A percentile compares a stretch with the other conserved stretches of the same genome.
phyloP scores from a whole-genome alignment of 345 rosid species.

The Bruguiera parviflora region DNA sequence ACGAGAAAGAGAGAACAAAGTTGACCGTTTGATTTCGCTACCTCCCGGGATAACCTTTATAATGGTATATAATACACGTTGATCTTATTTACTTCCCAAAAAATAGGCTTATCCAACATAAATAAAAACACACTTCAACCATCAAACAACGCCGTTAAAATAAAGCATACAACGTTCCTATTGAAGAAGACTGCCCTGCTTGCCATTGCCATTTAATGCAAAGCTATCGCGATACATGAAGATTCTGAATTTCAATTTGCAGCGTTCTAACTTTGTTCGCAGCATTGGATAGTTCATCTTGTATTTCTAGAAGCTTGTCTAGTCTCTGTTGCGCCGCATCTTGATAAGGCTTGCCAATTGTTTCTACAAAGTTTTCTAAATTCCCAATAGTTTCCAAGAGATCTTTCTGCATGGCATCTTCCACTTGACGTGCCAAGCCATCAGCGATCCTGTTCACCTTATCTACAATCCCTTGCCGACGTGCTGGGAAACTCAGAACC shows the following conservation, averaged over 20 bases:
- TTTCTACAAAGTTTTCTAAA: slow-evolving; percentile 53
- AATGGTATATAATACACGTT: too few species aligned
- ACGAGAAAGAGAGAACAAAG: slow-evolving; percentile 9
- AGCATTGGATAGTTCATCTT: slow-evolving; percentile 49
- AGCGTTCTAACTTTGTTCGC: slow-evolving; percentile 44
- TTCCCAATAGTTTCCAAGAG: slow-evolving; percentile 44
- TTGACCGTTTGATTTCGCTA: neutral
- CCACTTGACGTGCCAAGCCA: slow-evolving; percentile 65
- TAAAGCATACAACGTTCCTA: neutral
- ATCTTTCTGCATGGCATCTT: slow-evolving; percentile 89
- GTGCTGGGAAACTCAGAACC: slow-evolving; percentile 70
- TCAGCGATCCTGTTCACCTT: slow-evolving; percentile 66
- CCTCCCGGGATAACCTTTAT: too few species aligned
- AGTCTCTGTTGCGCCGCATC: slow-evolving; percentile 69
- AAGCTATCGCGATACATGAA: slow-evolving; percentile 52
- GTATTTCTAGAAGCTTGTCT: slow-evolving; percentile 45
- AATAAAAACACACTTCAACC: neutral
- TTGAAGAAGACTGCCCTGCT: neutral
- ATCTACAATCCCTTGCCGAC: slow-evolving; percentile 51
- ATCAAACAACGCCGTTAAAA: neutral
- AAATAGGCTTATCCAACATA: too few species aligned
- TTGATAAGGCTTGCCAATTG: slow-evolving; percentile 66
- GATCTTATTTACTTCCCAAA: too few species aligned
- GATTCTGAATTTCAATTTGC: slow-evolving; percentile 73
- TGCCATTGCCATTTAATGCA: neutral